phyloP scores from a whole-genome alignment of 75 land plant genomes.

The Picea sitchensis region DNA sequence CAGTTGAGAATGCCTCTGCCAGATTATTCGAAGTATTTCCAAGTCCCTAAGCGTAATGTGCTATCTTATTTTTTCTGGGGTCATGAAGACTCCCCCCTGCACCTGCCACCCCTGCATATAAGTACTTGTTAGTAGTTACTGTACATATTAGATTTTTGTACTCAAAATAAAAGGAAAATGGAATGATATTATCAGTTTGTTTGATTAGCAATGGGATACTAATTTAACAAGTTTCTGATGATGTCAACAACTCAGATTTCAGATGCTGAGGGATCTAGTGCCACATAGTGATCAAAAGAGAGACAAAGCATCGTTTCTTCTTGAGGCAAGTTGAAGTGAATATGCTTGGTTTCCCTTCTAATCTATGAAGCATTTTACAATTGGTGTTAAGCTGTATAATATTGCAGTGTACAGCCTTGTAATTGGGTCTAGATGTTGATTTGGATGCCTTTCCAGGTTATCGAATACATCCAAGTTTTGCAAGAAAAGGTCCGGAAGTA shows the following conservation, averaged over 20 bases:
- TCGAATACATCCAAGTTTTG: slow-evolving; percentile 81
- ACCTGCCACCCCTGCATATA: too few relatives aligned
- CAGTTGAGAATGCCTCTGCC: too few relatives aligned
- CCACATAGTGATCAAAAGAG: slow-evolving; percentile 96
- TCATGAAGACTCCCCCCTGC: too few relatives aligned
- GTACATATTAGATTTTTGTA: neutral
- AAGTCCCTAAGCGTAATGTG: too few relatives aligned
- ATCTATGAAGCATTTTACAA: neutral
- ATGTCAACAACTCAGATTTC: slow-evolving; percentile 58
- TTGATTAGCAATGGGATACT: too few relatives aligned
- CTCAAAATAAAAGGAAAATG: neutral
- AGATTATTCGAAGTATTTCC: too few relatives aligned
- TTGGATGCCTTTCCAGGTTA: slow-evolving; percentile 49
- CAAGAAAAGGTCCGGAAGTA: slow-evolving; percentile 83
- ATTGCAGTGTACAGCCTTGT: neutral
- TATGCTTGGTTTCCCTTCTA: neutral
- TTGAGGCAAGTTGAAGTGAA: slow-evolving; percentile 52
- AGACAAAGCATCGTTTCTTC: slow-evolving; percentile 91
- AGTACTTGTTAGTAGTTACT: neutral
- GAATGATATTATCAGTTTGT: neutral
- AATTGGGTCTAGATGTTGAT: neutral
- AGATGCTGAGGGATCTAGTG: slow-evolving; percentile 77
- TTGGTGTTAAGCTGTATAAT: neutral
- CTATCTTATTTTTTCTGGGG: too few relatives aligned
- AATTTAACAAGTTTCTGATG: neutral